Evolutionary conservation across 768 basidiomycete species (phyloP).

Genomic region (Erythrobasidium yunnanense): DNA sequence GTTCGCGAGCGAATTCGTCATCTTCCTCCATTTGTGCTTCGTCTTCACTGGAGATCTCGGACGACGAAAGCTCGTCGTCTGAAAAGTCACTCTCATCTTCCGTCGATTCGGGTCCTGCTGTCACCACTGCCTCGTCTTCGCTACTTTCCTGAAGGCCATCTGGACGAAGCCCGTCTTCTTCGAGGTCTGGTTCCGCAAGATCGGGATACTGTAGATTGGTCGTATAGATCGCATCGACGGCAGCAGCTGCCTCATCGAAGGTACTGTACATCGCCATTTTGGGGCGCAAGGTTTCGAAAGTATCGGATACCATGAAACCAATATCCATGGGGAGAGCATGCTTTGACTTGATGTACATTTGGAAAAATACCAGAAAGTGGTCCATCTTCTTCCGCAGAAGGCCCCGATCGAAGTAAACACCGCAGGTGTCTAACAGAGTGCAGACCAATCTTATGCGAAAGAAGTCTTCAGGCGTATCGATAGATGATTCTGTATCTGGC

Average conservation of each 20-base stretch:
- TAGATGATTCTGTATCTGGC: conserved; percentile 58
- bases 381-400: conserved; percentile 86
- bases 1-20: conserved; percentile 84
- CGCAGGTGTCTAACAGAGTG: conserved; percentile 84
- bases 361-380: conserved; percentile 82
- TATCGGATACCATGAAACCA: conserved; percentile 92
- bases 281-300: conserved; percentile 86
- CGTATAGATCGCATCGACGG: conserved; percentile 67
- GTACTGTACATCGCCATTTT: conserved; percentile 60
- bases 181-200: not conserved
- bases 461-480: conserved; percentile 92
- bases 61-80: not conserved
- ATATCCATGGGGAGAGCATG: conserved; percentile 82
- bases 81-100: conserved; percentile 34
- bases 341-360: conserved; percentile 90
- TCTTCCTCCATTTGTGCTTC: conserved; percentile 25
- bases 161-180: not conserved
- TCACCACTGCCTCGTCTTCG: not conserved
- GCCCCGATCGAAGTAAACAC: conserved; percentile 94
- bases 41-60: not conserved
- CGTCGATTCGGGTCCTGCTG: not conserved
- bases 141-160: not conserved
- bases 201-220: not conserved
- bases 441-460: conserved; percentile 88
- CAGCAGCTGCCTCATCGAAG: conserved; percentile 71